A percentile compares a stretch with the other conserved stretches of the same genome.
Evolutionary conservation across 2,329 filamentous ascomycete species (phyloP).

Genomic region (Chaetomiaceae sp.): DNA sequence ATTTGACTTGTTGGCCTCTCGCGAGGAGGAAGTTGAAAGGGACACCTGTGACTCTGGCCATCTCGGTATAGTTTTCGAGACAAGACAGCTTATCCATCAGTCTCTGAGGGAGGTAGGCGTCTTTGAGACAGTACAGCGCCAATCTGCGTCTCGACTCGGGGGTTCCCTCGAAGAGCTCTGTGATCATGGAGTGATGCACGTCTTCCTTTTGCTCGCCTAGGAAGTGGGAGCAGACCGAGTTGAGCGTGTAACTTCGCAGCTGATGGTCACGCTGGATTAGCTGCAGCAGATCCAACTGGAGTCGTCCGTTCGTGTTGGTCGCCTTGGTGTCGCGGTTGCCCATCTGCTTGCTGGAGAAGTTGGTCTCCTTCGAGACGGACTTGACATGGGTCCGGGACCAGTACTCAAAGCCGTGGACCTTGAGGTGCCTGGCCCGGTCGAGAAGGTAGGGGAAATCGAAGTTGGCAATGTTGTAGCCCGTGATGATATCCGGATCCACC

Average conservation of each 20-base stretch:
- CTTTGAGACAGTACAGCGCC: slow-evolving; percentile 94
- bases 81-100: slow-evolving; percentile 97
- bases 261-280: slow-evolving; percentile 93
- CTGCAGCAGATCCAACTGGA: slow-evolving; percentile 93
- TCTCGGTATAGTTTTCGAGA: slow-evolving; percentile 98
- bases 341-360: slow-evolving; percentile 97
- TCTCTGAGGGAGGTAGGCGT: slow-evolving; percentile 90
- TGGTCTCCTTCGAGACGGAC: slow-evolving; percentile 72
- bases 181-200: slow-evolving; percentile 99
- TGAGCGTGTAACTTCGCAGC: slow-evolving; percentile 91
- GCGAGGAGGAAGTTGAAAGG: slow-evolving; percentile 93
- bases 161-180: slow-evolving; percentile 93
- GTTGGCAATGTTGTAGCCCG: slow-evolving; percentile 97
- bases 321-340: slow-evolving; percentile 90
- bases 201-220: slow-evolving; percentile 97
- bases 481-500: slow-evolving; percentile 95
- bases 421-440: slow-evolving; percentile 80
- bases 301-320: slow-evolving; percentile 88
- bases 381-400: slow-evolving; percentile 70
- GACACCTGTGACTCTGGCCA: slow-evolving; percentile 98
- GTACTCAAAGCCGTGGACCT: slow-evolving; percentile 73
- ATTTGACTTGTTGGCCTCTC: slow-evolving; percentile 93
- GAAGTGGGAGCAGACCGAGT: slow-evolving; percentile 93
- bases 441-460: slow-evolving; percentile 98
- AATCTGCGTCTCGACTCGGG: slow-evolving; percentile 85